Evolutionary conservation across 1,284 basidiomycete species (phyloP), one percentile per base, ranked within the genome.

Genomic region (Trichosporon coremiiforme): DNA sequence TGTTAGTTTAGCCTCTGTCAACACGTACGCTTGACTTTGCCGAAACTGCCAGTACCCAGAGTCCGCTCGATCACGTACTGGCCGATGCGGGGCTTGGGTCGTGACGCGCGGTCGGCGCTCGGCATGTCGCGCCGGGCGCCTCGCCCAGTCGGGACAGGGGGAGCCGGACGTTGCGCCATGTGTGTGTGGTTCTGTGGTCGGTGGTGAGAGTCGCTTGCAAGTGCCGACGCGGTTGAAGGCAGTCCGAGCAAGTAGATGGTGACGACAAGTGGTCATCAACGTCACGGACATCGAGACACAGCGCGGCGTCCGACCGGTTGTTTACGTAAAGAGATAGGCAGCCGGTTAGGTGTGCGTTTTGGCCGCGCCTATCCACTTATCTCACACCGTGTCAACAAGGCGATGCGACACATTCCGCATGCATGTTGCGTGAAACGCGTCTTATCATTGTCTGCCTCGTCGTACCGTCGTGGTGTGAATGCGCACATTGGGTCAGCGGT

Each of bases 21-120:
- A 31, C 22, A 81, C 93, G 84, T 83, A 96, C 95, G 92, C 87
- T 98, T 98, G 80, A 99, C 96, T 84, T 98, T 98, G 70, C 95
- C 96, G 84, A 98, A 99, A 13, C 93, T 95, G 20, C 96, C 96
- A 71, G 85, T 85, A 0, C 87, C 87, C 9, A 87, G 78, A 0
- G 87, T 87, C 68, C 85, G 81, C 67, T 84, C 83, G 57, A 86
- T 79, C 72, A 85, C 82, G 69, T 86, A 86, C 75, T 83, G 82
- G 29, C 83, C 83, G 50, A 85, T 78, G 66, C 79, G 76, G 17
- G 81, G 78, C 67, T 82, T 80, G 36, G 78, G 75, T 10, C 76
- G 72, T 6, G 71, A 68, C 1, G 68, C 68, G 17, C 72, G 72
- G 36, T 63, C 60, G 31, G 63, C 71, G 12, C 68, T n/a, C 17